phyloP scores from a whole-genome alignment of 2,329 filamentous ascomycete species.

The Cladosporium halotolerans region DNA sequence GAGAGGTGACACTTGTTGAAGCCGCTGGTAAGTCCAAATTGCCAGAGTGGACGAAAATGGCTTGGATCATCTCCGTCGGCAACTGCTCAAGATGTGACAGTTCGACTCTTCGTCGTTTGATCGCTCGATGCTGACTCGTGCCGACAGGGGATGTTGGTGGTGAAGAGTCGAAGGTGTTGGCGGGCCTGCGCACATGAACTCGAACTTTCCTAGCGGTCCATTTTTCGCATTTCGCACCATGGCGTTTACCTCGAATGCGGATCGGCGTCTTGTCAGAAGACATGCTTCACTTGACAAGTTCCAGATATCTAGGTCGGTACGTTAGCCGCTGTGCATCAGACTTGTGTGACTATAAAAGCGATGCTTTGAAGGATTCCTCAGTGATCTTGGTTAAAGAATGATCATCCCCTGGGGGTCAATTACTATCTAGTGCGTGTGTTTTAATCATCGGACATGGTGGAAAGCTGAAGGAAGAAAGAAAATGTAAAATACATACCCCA shows the following conservation, averaged over 20 bases:
- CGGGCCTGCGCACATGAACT: neutral
- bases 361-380: constrained; percentile 21
- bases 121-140: neutral
- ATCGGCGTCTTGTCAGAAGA: constrained; percentile 23
- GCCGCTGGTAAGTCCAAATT: constrained; percentile 28
- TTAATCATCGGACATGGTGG: constrained; percentile 13
- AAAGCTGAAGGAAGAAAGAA: neutral
- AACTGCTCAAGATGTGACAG: constrained; percentile 28
- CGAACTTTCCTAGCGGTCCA: constrained; percentile 22
- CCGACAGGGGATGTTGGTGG: neutral
- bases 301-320: neutral
- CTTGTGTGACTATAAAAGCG: neutral
- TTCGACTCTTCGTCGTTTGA: constrained; percentile 3
- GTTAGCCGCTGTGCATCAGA: neutral
- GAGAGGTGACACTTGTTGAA: constrained; percentile 22
- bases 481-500: constrained; percentile 5
- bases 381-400: constrained; percentile 35
- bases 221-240: constrained; percentile 21
- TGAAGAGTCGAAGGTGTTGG: neutral
- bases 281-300: constrained; percentile 3
- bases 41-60: constrained; percentile 27
- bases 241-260: constrained; percentile 29
- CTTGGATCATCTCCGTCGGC: constrained; percentile 31
- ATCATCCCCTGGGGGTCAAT: constrained; percentile 33
- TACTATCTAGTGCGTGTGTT: constrained; percentile 24